Percentiles rank a stretch among this genome's conserved stretches.
Evolutionary conservation across 2,329 filamentous ascomycete species (phyloP).

Genomic region (Drechslerella dactyloides): DNA sequence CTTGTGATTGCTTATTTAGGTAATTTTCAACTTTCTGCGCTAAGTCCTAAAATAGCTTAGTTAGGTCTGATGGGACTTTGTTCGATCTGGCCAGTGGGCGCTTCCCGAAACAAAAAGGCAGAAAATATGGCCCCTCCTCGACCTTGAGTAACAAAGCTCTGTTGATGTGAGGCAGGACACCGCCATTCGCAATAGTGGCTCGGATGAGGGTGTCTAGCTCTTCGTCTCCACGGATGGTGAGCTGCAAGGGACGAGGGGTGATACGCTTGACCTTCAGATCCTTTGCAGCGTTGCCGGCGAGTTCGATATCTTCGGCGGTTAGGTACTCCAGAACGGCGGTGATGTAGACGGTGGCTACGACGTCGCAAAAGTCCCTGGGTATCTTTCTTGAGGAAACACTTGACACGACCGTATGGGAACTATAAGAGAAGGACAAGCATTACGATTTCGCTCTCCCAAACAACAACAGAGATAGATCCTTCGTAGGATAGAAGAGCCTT

Average conservation of each 20-base stretch:
- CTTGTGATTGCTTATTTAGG: too few species aligned
- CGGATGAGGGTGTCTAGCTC: constrained; percentile 97
- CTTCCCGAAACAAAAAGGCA: too few species aligned
- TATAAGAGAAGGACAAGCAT: too few species aligned
- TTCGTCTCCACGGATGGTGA: constrained; percentile 97
- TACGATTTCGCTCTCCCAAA: too few species aligned
- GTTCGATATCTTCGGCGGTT: constrained; percentile 94
- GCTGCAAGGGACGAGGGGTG: constrained; percentile 93
- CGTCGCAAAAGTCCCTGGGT: constrained; percentile 68
- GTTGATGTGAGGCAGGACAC: constrained; percentile 98
- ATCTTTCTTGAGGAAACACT: constrained; percentile 99
- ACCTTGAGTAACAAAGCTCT: constrained; percentile 87
- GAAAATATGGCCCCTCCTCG: too few species aligned
- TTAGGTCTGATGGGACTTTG: too few species aligned
- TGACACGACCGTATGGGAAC: constrained; percentile 99
- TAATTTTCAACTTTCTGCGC: too few species aligned
- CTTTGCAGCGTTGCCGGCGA: constrained; percentile 98
- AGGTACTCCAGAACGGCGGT: constrained; percentile 98
- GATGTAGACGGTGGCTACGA: constrained; percentile 86
- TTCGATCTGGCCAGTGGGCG: too few species aligned
- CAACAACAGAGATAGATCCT: too few species aligned
- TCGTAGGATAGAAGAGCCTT: background rate
- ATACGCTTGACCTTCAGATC: constrained; percentile 99
- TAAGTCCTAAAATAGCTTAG: too few species aligned
- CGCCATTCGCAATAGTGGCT: constrained; percentile 71